phyloP scores from a whole-genome alignment of 176 grass and related monocot genomes.

The Cymbopogon citratus region DNA sequence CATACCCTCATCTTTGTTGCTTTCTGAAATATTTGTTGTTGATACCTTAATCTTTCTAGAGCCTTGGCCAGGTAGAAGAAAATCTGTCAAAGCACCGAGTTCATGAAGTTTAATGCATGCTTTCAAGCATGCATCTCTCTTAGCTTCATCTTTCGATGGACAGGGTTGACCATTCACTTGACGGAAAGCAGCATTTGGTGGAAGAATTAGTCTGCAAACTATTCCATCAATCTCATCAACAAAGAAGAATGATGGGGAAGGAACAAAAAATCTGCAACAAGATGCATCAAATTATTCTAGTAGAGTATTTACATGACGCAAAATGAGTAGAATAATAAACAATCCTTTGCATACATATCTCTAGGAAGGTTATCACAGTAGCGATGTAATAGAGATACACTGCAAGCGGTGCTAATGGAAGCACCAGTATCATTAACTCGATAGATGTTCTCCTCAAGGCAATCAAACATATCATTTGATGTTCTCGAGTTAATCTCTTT shows the following conservation, averaged over 20 bases:
- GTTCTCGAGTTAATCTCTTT: conserved; percentile 59
- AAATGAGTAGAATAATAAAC: conserved; percentile 15
- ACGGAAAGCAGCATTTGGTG: conserved; percentile 83
- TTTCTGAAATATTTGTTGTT: conserved; percentile 28
- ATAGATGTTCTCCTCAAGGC: conserved; percentile 67
- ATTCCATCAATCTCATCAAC: conserved; percentile 59
- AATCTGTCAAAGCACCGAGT: conserved; percentile 81
- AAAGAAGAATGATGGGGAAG: conserved; percentile 58
- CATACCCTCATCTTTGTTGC: conserved; percentile 51
- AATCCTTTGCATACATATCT: conserved; percentile 59
- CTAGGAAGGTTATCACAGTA: conserved; percentile 86
- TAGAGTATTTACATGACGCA: conserved; percentile 3
- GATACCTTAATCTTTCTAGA: conserved; percentile 48
- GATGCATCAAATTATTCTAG: conserved; percentile 24
- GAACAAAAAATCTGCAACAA: conserved; percentile 75
- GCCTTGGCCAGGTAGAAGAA: conserved; percentile 71
- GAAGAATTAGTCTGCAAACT: conserved; percentile 80
- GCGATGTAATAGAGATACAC: conserved; percentile 76
- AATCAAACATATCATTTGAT: conserved; percentile 73
- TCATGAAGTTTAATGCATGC: conserved; percentile 78
- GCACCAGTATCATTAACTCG: conserved; percentile 69
- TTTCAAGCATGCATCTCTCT: conserved; percentile 76
- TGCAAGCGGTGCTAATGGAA: conserved; percentile 78
- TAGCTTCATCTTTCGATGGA: conserved; percentile 84
- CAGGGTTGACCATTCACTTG: conserved; percentile 58